These are phyloP conservation scores for Coemansia sp. DNA, from an alignment of 371 early-diverging fungal species.

Conservation along the genomic window DNA sequence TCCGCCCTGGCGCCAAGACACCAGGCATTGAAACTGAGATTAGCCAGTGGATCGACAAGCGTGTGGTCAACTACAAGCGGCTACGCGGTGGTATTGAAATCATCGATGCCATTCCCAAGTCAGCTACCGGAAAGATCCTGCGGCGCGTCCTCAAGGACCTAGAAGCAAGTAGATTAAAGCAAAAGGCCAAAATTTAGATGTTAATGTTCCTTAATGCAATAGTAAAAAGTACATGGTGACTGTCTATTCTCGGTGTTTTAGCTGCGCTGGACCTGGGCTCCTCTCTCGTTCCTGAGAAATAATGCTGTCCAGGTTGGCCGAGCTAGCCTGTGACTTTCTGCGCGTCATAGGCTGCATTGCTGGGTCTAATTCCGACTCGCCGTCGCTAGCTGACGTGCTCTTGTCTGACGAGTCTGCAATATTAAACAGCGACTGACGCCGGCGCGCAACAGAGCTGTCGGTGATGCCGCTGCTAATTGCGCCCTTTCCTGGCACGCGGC, in stretches of 20 bases:
- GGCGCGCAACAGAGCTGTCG: constrained; percentile 17
- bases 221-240: neutral
- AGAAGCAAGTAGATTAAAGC: constrained; percentile 14
- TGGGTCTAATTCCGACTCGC: neutral
- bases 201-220: neutral
- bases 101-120: constrained; percentile 75
- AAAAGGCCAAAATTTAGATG: constrained; percentile 25
- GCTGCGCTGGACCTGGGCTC: neutral
- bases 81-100: constrained; percentile 82
- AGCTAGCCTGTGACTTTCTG: constrained; percentile 5
- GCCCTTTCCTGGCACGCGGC: neutral
- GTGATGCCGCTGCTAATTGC: constrained; percentile 15
- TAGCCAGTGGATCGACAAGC: constrained; percentile 59
- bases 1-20: constrained; percentile 43
- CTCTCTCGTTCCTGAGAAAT: constrained; percentile 1
- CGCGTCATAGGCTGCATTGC: neutral
- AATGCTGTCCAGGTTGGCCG: neutral
- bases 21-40: constrained; percentile 58
- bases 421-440: constrained; percentile 22
- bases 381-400: neutral
- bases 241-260: constrained; percentile 1
- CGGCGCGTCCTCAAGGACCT: constrained; percentile 45
- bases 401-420: neutral
- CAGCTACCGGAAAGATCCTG: constrained; percentile 55
- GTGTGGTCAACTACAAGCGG: constrained; percentile 72